Conservation (phyloP, 2,329 filamentous ascomycete species). For the Sclerotinia glacialis region DNA sequence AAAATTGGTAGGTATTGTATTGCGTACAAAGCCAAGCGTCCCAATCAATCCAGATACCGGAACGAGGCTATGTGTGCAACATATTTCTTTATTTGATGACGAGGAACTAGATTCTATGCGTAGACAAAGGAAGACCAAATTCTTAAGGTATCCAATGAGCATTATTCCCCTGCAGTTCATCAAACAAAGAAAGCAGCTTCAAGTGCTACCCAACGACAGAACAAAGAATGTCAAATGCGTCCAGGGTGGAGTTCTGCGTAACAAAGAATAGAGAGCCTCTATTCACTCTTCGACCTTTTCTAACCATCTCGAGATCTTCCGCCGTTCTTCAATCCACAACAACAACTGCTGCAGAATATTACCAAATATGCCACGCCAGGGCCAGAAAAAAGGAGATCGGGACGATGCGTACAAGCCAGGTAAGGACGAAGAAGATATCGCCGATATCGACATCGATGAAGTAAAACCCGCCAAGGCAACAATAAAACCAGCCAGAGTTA, state of each 20-base stretch:
- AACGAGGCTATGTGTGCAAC: not conserved
- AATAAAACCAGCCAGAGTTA: not conserved
- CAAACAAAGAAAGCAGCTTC: slow-evolving; percentile 5
- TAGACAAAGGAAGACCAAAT: not conserved
- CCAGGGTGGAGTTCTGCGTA: not conserved
- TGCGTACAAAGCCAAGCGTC: not conserved
- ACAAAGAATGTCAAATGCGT: slow-evolving; percentile 17
- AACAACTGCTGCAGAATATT: not conserved
- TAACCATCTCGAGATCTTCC: not conserved
- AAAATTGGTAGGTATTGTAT: not conserved
- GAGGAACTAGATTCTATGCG: not conserved
- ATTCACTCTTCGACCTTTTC: not conserved
- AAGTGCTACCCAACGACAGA: not conserved
- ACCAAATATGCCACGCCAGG: slow-evolving; percentile 12
- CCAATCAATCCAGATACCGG: not conserved
- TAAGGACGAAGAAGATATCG: slow-evolving; percentile 1
- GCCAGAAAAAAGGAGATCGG: not conserved
- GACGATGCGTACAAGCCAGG: slow-evolving; percentile 3
- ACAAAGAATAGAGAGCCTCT: not conserved
- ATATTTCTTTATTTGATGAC: not conserved
- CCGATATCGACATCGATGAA: not conserved
- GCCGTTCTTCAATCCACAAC: not conserved
- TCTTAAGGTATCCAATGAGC: not conserved
- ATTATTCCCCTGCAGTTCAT: not conserved
- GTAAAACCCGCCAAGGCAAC: not conserved